These are phyloP conservation scores for Tricholoma sp. DNA, from an alignment of 768 basidiomycete genomes.

Conservation along the genomic window DNA sequence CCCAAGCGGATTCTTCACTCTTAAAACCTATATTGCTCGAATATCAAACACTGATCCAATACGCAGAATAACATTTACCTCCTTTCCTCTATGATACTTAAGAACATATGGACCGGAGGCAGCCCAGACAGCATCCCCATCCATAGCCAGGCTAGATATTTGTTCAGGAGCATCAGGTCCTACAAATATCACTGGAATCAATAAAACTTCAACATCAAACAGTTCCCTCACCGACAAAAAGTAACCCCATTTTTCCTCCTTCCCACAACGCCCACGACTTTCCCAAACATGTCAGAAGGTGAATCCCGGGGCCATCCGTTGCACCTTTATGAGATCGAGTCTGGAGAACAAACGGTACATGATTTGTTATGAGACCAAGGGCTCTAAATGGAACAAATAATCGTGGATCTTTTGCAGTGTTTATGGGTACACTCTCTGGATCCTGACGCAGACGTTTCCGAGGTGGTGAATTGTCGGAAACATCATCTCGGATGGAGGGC, in stretches of 20 bases:
- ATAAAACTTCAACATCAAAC: background rate
- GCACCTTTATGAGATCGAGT: slow-evolving; percentile 80
- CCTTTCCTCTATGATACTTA: slow-evolving; percentile 86
- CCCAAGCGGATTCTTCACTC: slow-evolving; percentile 61
- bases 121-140: slow-evolving; percentile 84
- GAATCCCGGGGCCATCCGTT: slow-evolving; percentile 75
- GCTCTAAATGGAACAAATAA: slow-evolving; percentile 94
- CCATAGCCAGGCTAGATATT: slow-evolving; percentile 75
- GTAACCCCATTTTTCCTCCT: slow-evolving; percentile 83
- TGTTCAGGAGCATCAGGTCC: slow-evolving; percentile 76
- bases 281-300: slow-evolving; percentile 84
- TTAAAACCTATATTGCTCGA: slow-evolving; percentile 38
- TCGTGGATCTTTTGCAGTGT: slow-evolving; percentile 32
- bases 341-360: slow-evolving; percentile 85
- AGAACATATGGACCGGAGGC: slow-evolving; percentile 62
- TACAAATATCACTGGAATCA: slow-evolving; percentile 24
- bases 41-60: slow-evolving; percentile 6
- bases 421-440: slow-evolving; percentile 12
- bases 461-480: slow-evolving; percentile 32
- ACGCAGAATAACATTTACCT: slow-evolving; percentile 39
- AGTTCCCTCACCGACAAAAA: slow-evolving; percentile 82
- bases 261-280: slow-evolving; percentile 95
- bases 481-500: slow-evolving; percentile 11
- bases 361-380: slow-evolving; percentile 90
- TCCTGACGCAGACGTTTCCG: slow-evolving; percentile 46